Evolutionary conservation across 208 protist species (phyloP).

Genomic region (Entamoeba histolytica): DNA sequence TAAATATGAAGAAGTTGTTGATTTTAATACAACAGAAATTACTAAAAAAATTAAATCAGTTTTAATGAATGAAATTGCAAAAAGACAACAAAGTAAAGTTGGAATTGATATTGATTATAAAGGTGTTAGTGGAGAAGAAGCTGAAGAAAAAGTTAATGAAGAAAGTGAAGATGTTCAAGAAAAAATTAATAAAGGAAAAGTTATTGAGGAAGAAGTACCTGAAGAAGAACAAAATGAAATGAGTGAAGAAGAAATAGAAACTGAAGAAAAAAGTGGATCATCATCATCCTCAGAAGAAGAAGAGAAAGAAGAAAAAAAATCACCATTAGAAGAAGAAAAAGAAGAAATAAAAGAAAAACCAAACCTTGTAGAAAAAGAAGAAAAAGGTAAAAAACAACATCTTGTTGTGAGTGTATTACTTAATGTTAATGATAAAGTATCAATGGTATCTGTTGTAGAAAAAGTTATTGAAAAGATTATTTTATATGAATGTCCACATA

Average conservation of each 20-base stretch:
- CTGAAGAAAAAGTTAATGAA: not conserved
- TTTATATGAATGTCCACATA: not conserved
- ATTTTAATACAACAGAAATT: not conserved
- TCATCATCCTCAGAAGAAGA: not conserved
- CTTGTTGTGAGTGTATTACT: not conserved
- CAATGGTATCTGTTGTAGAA: not conserved
- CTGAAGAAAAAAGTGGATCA: not conserved
- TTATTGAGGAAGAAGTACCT: not conserved
- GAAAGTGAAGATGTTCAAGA: not conserved
- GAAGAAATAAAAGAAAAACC: not conserved
- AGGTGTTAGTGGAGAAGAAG: not conserved
- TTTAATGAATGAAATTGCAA: not conserved
- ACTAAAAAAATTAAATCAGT: not conserved
- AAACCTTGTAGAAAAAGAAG: not conserved
- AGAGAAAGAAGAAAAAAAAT: not conserved
- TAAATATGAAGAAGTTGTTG: not conserved
- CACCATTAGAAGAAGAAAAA: not conserved
- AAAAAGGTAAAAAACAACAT: not conserved
- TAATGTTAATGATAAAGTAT: not conserved
- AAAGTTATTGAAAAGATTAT: not conserved
- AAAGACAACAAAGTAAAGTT: not conserved
- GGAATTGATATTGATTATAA: conserved; percentile 6
- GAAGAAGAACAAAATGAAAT: not conserved
- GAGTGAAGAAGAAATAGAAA: not conserved
- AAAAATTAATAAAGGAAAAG: not conserved